These are phyloP conservation scores for Paratinospora sagittata DNA, from an alignment of 164 flowering plant species.

Conservation along the genomic window DNA sequence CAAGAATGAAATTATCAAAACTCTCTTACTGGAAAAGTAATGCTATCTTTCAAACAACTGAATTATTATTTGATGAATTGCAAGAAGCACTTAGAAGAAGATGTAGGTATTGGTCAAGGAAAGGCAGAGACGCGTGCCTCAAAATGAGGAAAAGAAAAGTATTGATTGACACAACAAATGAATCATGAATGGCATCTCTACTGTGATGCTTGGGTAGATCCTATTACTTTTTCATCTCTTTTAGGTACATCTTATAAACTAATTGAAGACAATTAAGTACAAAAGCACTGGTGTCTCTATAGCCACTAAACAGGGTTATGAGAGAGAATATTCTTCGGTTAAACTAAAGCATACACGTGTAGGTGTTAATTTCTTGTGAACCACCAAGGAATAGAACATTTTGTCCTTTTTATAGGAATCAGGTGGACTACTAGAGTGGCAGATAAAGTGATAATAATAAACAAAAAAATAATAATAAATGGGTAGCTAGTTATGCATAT, in stretches of 20 bases:
- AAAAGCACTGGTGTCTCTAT: neutral
- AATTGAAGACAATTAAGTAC: neutral
- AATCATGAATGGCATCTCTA: neutral
- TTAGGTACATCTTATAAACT: neutral
- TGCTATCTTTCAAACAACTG: neutral
- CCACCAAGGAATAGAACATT: neutral
- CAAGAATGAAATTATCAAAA: too few relatives aligned
- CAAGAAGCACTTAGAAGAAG: neutral
- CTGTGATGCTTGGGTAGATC: neutral
- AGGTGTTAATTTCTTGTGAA: neutral
- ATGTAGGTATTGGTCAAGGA: neutral
- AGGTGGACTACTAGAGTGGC: neutral
- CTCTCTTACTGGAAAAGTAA: too few relatives aligned
- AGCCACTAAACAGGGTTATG: neutral
- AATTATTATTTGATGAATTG: neutral
- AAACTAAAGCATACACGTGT: too few relatives aligned
- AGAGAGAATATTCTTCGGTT: neutral
- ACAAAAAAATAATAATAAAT: neutral
- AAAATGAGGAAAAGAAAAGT: neutral
- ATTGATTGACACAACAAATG: neutral
- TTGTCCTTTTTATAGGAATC: neutral
- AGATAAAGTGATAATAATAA: too few relatives aligned
- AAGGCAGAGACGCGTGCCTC: neutral
- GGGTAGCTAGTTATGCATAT: too few relatives aligned
- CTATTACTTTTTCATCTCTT: neutral